Conservation (phyloP, 2,329 filamentous ascomycete genomes). For the Verticillium alfalfae region DNA sequence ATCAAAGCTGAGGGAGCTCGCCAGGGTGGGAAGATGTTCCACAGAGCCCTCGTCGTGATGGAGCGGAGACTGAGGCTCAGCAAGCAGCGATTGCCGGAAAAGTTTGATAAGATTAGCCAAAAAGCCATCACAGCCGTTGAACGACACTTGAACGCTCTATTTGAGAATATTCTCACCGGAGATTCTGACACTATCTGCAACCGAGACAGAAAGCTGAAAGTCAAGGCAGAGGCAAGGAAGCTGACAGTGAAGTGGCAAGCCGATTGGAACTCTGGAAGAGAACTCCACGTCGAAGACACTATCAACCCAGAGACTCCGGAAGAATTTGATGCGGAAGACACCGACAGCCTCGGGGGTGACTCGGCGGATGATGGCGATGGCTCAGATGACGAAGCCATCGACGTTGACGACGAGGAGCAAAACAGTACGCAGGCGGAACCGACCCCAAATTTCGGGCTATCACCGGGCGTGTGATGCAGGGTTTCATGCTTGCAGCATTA, state of each 20-base stretch:
- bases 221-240: background rate
- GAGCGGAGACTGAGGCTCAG: background rate
- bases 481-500: no score
- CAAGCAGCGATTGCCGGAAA: background rate
- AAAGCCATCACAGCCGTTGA: background rate
- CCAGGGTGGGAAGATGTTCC: background rate
- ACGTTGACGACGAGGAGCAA: background rate
- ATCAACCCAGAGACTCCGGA: background rate
- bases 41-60: background rate
- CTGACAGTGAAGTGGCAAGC: background rate
- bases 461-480: no score
- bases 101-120: background rate
- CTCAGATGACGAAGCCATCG: background rate
- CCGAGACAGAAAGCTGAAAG: background rate
- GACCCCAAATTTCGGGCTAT: no score
- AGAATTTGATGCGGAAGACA: background rate
- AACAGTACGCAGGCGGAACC: background rate
- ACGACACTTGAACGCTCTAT: background rate
- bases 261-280: background rate
- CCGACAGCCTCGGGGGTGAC: background rate
- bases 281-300: background rate
- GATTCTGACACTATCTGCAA: background rate
- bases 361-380: background rate
- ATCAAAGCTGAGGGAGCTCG: background rate
- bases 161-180: background rate